A percentile compares a stretch with the other conserved stretches of the same genome.
Conservation (phyloP, 2,329 filamentous ascomycete genomes). For the Akanthomyces dipterigenus region DNA sequence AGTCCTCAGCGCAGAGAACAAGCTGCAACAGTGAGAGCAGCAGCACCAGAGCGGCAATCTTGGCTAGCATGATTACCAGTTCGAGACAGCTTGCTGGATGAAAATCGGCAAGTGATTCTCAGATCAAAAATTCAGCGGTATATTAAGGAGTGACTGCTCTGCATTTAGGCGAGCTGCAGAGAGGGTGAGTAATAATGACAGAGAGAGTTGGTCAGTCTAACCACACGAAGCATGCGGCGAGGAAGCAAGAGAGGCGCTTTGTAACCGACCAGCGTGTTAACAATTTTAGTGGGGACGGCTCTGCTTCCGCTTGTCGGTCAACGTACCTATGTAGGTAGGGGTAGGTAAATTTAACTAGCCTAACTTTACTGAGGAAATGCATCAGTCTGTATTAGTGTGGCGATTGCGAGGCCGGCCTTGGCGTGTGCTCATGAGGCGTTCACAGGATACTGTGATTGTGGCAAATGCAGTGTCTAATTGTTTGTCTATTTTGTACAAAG, state of each 20-base stretch:
- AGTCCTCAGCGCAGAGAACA: conserved; percentile 60
- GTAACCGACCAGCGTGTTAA: conserved; percentile 14
- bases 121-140: not conserved
- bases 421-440: no score
- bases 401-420: no score
- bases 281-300: conserved; percentile 8
- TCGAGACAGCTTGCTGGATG: not conserved
- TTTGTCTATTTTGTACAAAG: no score
- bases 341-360: no score
- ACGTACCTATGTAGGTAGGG: no score
- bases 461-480: no score
- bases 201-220: not conserved
- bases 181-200: not conserved
- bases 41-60: conserved; percentile 41
- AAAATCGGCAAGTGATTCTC: not conserved
- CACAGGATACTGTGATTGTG: no score
- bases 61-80: conserved; percentile 43
- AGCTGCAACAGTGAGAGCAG: conserved; percentile 49
- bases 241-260: not conserved
- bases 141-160: not conserved
- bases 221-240: not conserved
- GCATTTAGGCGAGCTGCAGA: not conserved
- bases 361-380: no score
- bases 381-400: no score
- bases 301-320: no score